Evolutionary conservation across 108 stramenopile genomes (phyloP).

Genomic region (Nitzschia sp.): DNA sequence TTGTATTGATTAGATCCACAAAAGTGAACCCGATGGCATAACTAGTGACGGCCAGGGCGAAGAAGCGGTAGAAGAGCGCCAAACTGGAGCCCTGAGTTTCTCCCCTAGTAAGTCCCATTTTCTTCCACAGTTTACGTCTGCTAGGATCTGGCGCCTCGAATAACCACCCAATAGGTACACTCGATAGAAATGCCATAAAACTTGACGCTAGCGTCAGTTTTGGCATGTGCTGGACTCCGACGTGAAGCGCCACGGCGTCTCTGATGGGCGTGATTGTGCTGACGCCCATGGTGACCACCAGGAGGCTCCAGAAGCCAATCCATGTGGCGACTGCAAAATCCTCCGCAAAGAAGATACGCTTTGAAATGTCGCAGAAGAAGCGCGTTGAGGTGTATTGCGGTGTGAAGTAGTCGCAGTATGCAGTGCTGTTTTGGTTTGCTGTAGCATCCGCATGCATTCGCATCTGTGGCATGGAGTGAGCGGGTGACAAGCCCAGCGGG

Average conservation of each 20-base stretch:
- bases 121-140: conserved; percentile 68
- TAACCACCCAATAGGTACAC: conserved; percentile 89
- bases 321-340: conserved; percentile 46
- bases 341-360: conserved; percentile 13
- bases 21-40: conserved; percentile 71
- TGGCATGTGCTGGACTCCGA: conserved; percentile 80
- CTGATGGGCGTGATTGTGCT: conserved; percentile 71
- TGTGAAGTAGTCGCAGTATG: conserved; percentile 25
- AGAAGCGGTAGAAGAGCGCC: conserved; percentile 84
- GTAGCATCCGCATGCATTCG: background rate
- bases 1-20: conserved; percentile 14
- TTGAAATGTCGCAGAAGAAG: conserved; percentile 22
- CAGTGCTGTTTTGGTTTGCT: background rate
- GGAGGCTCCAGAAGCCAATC: conserved; percentile 74
- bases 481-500: background rate
- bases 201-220: conserved; percentile 71
- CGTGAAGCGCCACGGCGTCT: conserved; percentile 80
- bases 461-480: background rate
- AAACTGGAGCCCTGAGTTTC: conserved; percentile 88
- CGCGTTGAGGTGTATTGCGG: conserved; percentile 29
- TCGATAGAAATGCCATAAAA: conserved; percentile 68
- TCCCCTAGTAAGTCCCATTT: conserved; percentile 86
- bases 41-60: conserved; percentile 61
- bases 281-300: conserved; percentile 55
- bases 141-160: conserved; percentile 89